Conservation (phyloP, 768 basidiomycete species). For the Tulasnella sp. region DNA sequence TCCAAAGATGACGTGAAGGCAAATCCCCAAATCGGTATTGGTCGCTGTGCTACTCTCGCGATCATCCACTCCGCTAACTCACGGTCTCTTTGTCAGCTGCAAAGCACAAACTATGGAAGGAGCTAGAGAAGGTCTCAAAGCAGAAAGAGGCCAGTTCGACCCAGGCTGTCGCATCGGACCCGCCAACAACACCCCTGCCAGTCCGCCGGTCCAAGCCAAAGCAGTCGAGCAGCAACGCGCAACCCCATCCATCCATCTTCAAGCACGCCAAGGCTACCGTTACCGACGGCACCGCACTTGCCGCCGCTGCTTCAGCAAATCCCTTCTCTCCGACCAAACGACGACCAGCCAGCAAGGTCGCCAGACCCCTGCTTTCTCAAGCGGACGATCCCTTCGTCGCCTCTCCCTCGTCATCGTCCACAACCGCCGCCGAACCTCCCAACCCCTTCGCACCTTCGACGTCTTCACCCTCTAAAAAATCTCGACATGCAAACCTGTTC, state of each 20-base stretch:
- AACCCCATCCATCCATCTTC: not conserved
- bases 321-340: slow-evolving; percentile 24
- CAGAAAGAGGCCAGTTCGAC: not conserved
- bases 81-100: slow-evolving; percentile 9
- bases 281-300: not conserved
- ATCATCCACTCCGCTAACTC: not conserved
- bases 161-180: not conserved
- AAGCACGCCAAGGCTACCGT: not conserved
- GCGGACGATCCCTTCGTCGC: not conserved
- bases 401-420: not conserved
- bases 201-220: not conserved
- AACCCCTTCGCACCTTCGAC: slow-evolving; percentile 17
- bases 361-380: not conserved
- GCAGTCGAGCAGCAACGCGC: not conserved
- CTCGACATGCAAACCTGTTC: not conserved
- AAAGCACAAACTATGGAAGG: slow-evolving; percentile 27
- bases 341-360: not conserved
- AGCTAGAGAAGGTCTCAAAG: slow-evolving; percentile 20
- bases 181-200: not conserved
- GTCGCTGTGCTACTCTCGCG: not conserved
- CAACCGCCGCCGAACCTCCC: slow-evolving; percentile 13
- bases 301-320: slow-evolving; percentile 1
- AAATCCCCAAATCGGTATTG: slow-evolving; percentile 27
- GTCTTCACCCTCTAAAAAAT: not conserved
- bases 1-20: slow-evolving; percentile 27